Conservation (phyloP, 1,284 basidiomycete genomes). For the Ganoderma lingzhi region DNA sequence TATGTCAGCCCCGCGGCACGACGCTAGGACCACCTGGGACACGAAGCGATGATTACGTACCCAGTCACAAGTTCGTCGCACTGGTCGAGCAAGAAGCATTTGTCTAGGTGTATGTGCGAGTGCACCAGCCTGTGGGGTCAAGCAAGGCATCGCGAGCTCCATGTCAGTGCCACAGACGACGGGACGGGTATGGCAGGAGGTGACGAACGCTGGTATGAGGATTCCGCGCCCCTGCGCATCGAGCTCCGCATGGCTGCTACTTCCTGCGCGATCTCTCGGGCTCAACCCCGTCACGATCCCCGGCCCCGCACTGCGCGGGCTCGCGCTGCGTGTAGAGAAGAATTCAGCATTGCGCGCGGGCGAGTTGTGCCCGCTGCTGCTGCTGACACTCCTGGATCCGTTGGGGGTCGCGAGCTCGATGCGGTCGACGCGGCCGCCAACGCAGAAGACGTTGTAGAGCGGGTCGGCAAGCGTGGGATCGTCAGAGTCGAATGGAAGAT, state of each 20-base stretch:
- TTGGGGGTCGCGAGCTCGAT: conserved; percentile 31
- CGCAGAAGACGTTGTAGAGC: conserved; percentile 39
- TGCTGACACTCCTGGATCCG: conserved; percentile 24
- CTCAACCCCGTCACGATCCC: background rate
- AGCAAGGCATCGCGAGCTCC: conserved; percentile 6
- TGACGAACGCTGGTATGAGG: conserved; percentile 60
- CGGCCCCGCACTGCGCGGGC: background rate
- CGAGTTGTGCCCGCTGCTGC: conserved; percentile 27
- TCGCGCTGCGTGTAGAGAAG: conserved; percentile 5
- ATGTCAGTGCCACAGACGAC: conserved; percentile 22
- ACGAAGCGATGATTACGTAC: conserved; percentile 42
- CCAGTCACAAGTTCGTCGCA: conserved; percentile 59
- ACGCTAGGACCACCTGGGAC: background rate
- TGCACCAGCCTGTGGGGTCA: conserved; percentile 58
- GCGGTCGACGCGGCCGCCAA: conserved; percentile 32
- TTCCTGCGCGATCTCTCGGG: conserved; percentile 12
- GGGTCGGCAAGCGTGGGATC: conserved; percentile 27
- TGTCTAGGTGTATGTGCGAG: conserved; percentile 72
- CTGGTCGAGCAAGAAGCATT: conserved; percentile 68
- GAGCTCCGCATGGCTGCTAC: conserved; percentile 34
- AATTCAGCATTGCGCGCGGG: conserved; percentile 28
- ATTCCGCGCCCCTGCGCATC: conserved; percentile 55
- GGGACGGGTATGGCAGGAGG: background rate
- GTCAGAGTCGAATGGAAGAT: conserved; percentile 34
- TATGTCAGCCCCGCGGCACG: conserved; percentile 8